Base-by-base conservation (phyloP, 108 stramenopile species). In the Cyclostephanos tholiformis region DNA sequence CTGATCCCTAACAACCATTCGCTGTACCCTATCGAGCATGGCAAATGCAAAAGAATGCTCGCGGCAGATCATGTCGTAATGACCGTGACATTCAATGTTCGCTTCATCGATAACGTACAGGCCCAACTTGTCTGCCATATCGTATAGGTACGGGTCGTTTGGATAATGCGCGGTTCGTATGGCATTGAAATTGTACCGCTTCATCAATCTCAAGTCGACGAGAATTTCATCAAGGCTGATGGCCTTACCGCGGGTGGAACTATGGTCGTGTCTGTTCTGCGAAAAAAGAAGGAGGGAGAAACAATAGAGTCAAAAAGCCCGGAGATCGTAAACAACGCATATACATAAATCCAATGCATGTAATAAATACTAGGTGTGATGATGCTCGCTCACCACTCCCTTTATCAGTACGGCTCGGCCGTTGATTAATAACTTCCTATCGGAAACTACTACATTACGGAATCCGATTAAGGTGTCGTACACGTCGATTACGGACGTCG, bases 1-100 rank as follows among this genome's bases (percentile, higher is more conserved):
- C 57, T 88, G 85, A 77, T 97, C 95, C 20, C 93, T 80, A 51
- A 89, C 80, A 0, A 91, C 85, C 96, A 97, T 96, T 23, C 95
- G 83, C 59, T 76, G 75, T 0, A 95, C 88, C 20, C 98, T 82
- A 58, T 80, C 79, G 12, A 80, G 44, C 79, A 80, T 80, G 0
- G 79, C 65, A 25, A 78, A 77, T 19, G 91, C 65, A 61, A 91
- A 91, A 0, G 95, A 86, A 38, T 83, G 71, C 60, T 85, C 79
- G 88, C 97, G 96, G 26, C 82, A 88, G 32, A 68, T 57, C 49
- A 58, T 70, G 71, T 95, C 94, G 55, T 90, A 84, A 11, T 89
- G 89, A 20, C 98, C 98, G 77, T 99, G 97, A 22, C 95, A 95
- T 83, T 99, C 98, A 44, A 98, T 91, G 75, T 99, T 99, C 43